Conservation (phyloP, 1,284 basidiomycete species). For the Marasmius oreades region DNA sequence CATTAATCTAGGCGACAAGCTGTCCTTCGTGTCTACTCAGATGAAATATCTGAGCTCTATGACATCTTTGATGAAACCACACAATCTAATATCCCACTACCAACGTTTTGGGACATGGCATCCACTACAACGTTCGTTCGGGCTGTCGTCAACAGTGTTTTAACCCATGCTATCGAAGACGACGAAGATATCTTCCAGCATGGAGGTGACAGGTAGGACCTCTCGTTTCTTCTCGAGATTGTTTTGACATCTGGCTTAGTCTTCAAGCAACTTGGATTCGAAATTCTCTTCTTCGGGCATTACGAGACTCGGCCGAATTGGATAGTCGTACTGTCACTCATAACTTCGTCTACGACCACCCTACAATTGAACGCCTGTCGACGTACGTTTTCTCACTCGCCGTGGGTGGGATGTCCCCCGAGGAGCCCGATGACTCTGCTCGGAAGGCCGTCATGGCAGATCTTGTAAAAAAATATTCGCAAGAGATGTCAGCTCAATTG, state of each 20-base stretch:
- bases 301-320: slow-evolving; percentile 19
- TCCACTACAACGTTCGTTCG: slow-evolving; percentile 26
- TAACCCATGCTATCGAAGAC: slow-evolving; percentile 23
- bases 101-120: slow-evolving; percentile 25
- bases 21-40: slow-evolving; percentile 24
- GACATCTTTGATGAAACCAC: slow-evolving; percentile 16
- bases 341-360: slow-evolving; percentile 24
- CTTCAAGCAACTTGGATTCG: too few species aligned
- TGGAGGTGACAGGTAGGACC: too few species aligned
- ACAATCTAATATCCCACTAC: slow-evolving; percentile 18
- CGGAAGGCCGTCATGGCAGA: too few species aligned
- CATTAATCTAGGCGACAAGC: slow-evolving; percentile 22
- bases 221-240: too few species aligned
- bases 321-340: slow-evolving; percentile 16
- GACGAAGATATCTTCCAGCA: slow-evolving; percentile 18
- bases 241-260: too few species aligned
- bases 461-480: too few species aligned
- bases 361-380: slow-evolving; percentile 16
- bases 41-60: slow-evolving; percentile 30
- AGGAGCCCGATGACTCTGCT: too few species aligned
- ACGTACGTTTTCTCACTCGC: slow-evolving; percentile 8
- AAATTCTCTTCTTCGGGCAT: slow-evolving; percentile 21
- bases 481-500: too few species aligned
- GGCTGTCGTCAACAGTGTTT: slow-evolving; percentile 23
- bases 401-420: background rate